Conservation (phyloP, 2,329 filamentous ascomycete genomes). For the Phaeosphaeriaceae sp. region DNA sequence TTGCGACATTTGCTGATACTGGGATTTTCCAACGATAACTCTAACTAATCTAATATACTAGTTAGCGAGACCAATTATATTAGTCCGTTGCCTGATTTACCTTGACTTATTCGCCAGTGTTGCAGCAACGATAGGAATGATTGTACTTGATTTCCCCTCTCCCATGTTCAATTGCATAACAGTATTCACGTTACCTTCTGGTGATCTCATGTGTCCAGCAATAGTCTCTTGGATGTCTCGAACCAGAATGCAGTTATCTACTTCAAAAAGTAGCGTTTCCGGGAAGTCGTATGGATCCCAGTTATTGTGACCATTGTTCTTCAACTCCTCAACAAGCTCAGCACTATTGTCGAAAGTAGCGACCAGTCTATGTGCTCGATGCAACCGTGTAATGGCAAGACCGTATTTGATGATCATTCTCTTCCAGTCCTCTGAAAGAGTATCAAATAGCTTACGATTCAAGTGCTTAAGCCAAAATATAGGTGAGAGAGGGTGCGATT, state of each 20-base stretch:
- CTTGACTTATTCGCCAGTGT: constrained; percentile 57
- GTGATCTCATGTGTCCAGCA: constrained; percentile 60
- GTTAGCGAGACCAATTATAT: too few species aligned
- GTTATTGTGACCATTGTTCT: constrained; percentile 61
- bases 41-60: constrained; percentile 63
- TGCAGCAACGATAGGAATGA: constrained; percentile 38
- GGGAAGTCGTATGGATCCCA: constrained; percentile 62
- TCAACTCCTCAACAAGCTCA: constrained; percentile 44
- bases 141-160: constrained; percentile 40
- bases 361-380: constrained; percentile 39
- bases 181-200: constrained; percentile 25
- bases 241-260: constrained; percentile 68
- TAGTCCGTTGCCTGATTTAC: constrained; percentile 20
- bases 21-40: constrained; percentile 66
- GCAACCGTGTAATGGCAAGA: constrained; percentile 32
- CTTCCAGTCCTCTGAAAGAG: constrained; percentile 28
- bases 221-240: constrained; percentile 66
- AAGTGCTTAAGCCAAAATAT: constrained; percentile 35
- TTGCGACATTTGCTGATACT: constrained; percentile 66
- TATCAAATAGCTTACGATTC: constrained; percentile 19
- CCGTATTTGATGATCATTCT: constrained; percentile 29
- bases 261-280: constrained; percentile 68
- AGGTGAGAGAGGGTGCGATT: constrained; percentile 28
- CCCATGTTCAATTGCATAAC: constrained; percentile 46
- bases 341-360: constrained; percentile 12